Percentiles rank a stretch among this genome's conserved stretches.
phyloP scores from a whole-genome alignment of 2,329 filamentous ascomycete genomes.

The Myotisia sp. region DNA sequence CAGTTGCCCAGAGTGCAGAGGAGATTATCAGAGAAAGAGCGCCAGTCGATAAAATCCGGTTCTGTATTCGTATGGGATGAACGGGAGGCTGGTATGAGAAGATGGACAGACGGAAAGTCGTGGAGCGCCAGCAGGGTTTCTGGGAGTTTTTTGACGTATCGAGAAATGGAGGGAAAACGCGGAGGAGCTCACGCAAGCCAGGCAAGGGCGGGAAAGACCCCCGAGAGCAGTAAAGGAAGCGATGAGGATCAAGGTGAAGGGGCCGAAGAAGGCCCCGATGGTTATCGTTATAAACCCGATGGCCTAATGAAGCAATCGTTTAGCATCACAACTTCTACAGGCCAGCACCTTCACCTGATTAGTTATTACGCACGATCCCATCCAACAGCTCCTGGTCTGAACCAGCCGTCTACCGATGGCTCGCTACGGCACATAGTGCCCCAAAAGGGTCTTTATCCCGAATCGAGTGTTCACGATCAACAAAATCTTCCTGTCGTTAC shows the following conservation, averaged over 20 bases:
- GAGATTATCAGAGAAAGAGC: constrained; percentile 87
- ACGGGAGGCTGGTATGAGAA: constrained; percentile 89
- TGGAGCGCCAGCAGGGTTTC: constrained; percentile 97
- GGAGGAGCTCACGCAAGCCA: constrained; percentile 58
- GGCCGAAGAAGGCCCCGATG: constrained; percentile 62
- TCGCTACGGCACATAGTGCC: constrained; percentile 68
- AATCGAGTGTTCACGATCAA: constrained; percentile 79
- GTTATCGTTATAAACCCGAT: constrained; percentile 88
- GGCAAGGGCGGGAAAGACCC: constrained; percentile 53
- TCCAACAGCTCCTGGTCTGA: constrained; percentile 55
- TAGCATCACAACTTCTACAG: constrained; percentile 83
- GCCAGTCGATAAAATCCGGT: constrained; percentile 86
- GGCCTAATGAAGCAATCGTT: constrained; percentile 99
- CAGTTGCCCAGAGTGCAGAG: constrained; percentile 83
- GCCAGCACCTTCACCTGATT: constrained; percentile 91
- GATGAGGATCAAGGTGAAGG: constrained; percentile 65
- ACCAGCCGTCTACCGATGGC: constrained; percentile 70
- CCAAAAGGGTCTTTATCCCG: constrained; percentile 89
- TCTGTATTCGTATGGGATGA: constrained; percentile 99
- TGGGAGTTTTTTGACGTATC: constrained; percentile 90
- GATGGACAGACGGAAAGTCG: constrained; percentile 98
- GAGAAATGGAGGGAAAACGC: constrained; percentile 97
- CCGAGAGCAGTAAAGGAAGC: constrained; percentile 65
- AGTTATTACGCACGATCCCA: constrained; percentile 86
- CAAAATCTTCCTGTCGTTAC: constrained; percentile 69